These are phyloP conservation scores for Canna indica DNA, from an alignment of 176 grass and related monocot genomes.

Conservation along the genomic window DNA sequence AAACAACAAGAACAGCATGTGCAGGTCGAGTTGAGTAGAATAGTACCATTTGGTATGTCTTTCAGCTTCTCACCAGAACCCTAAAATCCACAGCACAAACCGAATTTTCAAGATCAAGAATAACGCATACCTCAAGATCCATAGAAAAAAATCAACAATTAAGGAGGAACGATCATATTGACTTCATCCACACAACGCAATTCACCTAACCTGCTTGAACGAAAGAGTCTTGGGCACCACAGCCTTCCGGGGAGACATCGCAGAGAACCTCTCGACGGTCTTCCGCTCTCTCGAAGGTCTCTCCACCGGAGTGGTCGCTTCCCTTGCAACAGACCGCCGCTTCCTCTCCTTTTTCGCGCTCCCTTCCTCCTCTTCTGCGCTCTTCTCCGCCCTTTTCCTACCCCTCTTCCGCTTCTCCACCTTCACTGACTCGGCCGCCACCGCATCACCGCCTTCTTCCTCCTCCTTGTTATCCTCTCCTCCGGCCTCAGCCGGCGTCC, in stretches of 20 bases:
- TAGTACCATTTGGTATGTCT: constrained; percentile 86
- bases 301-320: constrained; percentile 15
- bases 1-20: neutral
- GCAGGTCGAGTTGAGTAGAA: neutral
- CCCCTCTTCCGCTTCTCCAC: constrained; percentile 9
- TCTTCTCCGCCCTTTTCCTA: constrained; percentile 3
- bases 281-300: constrained; percentile 79
- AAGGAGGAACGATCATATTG: neutral
- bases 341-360: constrained; percentile 30
- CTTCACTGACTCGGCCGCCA: neutral
- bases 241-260: constrained; percentile 32
- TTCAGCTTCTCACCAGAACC: constrained; percentile 89
- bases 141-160: neutral
- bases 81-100: constrained; percentile 22
- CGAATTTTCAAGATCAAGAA: neutral
- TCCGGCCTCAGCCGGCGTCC: constrained; percentile 17
- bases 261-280: constrained; percentile 80
- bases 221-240: constrained; percentile 44
- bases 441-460: neutral
- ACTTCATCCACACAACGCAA: constrained; percentile 5
- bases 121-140: neutral
- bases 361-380: constrained; percentile 22
- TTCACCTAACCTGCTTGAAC: constrained; percentile 48
- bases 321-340: constrained; percentile 10
- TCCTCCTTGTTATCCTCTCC: neutral